These are phyloP conservation scores for Phytophthora chlamydospora DNA, from an alignment of 352 stramenopile genomes.

Conservation along the genomic window DNA sequence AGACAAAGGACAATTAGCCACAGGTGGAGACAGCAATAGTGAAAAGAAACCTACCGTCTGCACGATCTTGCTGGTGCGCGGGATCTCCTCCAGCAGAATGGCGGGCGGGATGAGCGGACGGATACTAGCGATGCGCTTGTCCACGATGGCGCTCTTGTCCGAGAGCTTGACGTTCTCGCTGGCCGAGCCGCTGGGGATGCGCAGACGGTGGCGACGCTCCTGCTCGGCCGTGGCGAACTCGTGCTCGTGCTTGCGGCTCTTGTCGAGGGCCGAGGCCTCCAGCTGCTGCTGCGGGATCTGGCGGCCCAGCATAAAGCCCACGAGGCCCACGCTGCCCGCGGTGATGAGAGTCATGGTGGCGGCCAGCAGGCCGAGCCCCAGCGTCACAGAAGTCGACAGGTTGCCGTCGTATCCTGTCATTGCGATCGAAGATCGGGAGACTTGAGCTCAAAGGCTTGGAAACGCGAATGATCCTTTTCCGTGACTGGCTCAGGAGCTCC, in stretches of 20 bases:
- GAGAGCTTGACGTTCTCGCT: slow-evolving; percentile 85
- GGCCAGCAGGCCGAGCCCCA: slow-evolving; percentile 69
- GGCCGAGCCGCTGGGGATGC: slow-evolving; percentile 67
- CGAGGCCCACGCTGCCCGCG: slow-evolving; percentile 66
- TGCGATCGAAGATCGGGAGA: not conserved
- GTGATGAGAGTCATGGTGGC: slow-evolving; percentile 80
- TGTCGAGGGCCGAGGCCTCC: slow-evolving; percentile 9
- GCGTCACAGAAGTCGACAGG: slow-evolving; percentile 58
- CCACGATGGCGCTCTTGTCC: slow-evolving; percentile 86
- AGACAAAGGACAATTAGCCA: slow-evolving; percentile 1
- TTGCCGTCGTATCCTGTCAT: slow-evolving; percentile 40
- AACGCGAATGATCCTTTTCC: slow-evolving; percentile 16
- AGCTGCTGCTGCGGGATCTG: slow-evolving; percentile 32
- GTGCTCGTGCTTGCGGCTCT: slow-evolving; percentile 25
- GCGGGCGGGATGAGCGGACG: slow-evolving; percentile 87
- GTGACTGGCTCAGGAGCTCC: slow-evolving; percentile 17
- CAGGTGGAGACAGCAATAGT: not conserved
- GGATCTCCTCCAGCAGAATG: slow-evolving; percentile 86
- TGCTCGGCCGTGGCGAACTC: slow-evolving; percentile 18
- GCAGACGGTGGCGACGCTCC: slow-evolving; percentile 49
- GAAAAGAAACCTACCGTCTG: slow-evolving; percentile 48
- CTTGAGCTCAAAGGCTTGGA: slow-evolving; percentile 14
- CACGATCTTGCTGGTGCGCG: slow-evolving; percentile 75
- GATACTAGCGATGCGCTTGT: slow-evolving; percentile 88
- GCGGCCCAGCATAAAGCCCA: slow-evolving; percentile 74